These are phyloP conservation scores for Ampelomyces quisqualis DNA, from an alignment of 2,329 filamentous ascomycete genomes.

Conservation along the genomic window DNA sequence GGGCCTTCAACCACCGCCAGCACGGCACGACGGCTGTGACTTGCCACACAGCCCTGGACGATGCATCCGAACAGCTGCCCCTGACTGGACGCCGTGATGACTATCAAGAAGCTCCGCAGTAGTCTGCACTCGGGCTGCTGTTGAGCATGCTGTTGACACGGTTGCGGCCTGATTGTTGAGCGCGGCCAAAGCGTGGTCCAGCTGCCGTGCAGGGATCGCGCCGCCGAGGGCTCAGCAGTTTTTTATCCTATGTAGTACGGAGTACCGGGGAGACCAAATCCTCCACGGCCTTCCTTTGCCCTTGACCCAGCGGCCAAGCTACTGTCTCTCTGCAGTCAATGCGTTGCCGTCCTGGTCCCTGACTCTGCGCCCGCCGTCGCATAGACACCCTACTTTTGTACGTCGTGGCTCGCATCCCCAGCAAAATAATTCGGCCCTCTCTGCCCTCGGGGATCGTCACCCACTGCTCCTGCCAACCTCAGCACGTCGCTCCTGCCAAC, in stretches of 20 bases:
- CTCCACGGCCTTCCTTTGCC: too few species aligned
- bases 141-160: constrained; percentile 18
- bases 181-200: constrained; percentile 26
- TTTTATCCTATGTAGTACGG: too few species aligned
- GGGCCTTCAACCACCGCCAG: too few species aligned
- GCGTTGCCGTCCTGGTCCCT: constrained; percentile 30
- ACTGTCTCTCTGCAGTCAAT: constrained; percentile 25
- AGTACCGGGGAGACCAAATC: too few species aligned
- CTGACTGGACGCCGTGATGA: neutral
- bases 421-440: constrained; percentile 5
- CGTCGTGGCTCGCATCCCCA: too few species aligned
- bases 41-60: too few species aligned
- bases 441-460: neutral
- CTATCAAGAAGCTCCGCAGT: neutral
- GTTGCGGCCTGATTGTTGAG: constrained; percentile 32
- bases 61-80: too few species aligned
- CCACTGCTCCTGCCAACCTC: too few species aligned
- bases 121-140: too few species aligned
- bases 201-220: constrained; percentile 27
- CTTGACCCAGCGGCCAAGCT: too few species aligned
- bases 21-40: too few species aligned
- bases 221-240: too few species aligned
- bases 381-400: constrained; percentile 3
- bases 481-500: constrained; percentile 13
- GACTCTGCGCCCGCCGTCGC: constrained; percentile 15